Conservation (phyloP, 805 yeast genomes). For the Torulaspora indica region DNA sequence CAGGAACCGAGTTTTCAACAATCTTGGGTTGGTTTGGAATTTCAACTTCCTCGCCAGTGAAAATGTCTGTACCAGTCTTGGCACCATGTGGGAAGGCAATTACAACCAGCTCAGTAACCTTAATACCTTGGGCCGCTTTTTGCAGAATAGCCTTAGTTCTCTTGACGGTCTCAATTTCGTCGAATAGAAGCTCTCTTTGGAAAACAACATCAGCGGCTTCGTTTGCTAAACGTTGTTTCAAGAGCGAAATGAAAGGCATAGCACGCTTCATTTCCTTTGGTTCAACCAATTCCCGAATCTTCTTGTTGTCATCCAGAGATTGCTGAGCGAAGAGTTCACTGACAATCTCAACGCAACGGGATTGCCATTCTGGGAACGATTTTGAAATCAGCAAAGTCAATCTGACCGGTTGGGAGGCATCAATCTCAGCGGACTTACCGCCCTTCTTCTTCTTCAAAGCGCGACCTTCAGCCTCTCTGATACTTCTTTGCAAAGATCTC, state of each 20-base stretch:
- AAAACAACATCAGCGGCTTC: slow-evolving; percentile 77
- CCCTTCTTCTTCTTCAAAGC: slow-evolving; percentile 84
- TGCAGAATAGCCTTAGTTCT: slow-evolving; percentile 51
- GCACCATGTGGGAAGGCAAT: slow-evolving; percentile 62
- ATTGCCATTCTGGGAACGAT: slow-evolving; percentile 92
- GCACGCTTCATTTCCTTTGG: slow-evolving; percentile 95
- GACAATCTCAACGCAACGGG: slow-evolving; percentile 71
- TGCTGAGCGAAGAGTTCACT: slow-evolving; percentile 66
- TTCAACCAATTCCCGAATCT: slow-evolving; percentile 55
- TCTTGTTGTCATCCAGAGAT: slow-evolving; percentile 58
- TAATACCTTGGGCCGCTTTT: slow-evolving; percentile 58
- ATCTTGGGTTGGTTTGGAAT: slow-evolving; percentile 59
- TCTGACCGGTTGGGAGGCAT: slow-evolving; percentile 64
- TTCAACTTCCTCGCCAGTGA: slow-evolving; percentile 65
- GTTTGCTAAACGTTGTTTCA: slow-evolving; percentile 69
- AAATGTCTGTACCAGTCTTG: slow-evolving; percentile 55
- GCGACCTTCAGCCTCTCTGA: slow-evolving; percentile 90
- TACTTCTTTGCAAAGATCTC: slow-evolving; percentile 69
- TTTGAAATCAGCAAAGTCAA: slow-evolving; percentile 69
- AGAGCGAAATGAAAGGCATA: slow-evolving; percentile 88
- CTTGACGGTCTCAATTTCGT: slow-evolving; percentile 66
- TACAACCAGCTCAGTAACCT: slow-evolving; percentile 53
- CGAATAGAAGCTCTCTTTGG: slow-evolving; percentile 80
- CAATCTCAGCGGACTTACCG: slow-evolving; percentile 73
- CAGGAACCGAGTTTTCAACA: slow-evolving; percentile 83